Base-by-base conservation (phyloP, 2,329 filamentous ascomycete genomes). In the Cryphonectria nitschkei region DNA sequence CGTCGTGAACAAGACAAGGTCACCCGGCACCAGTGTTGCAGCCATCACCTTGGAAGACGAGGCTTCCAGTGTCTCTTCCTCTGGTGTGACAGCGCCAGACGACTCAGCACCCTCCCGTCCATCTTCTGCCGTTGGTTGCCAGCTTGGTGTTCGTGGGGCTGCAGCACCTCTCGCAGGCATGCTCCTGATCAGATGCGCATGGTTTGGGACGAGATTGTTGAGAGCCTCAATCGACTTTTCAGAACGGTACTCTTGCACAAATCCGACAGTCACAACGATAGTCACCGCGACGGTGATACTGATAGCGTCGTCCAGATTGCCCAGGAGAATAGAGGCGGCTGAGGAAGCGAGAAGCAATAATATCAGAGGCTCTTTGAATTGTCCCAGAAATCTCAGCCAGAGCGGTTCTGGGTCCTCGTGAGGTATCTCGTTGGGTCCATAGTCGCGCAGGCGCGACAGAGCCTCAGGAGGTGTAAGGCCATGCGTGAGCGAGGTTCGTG, bases 161-260 rank as follows among this genome's bases (percentile, higher is more conserved):
- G 78, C 72, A 6, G 78, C 72, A 50, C 78, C 32, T 60, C 79
- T 82, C 61, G 80, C 71, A 56, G 84, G 80, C 43, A 87, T 86
- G 73, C 76, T 77, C 46, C 97, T 91, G 72, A 99, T 93, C n/a
- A 98, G 85, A 82, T 99, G 95, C 41, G 97, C 96, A 79, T 95
- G 94, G 79, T 98, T 97, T 39, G 96, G 97, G 0, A 99, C 95
- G 37, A 99, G 84, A 76, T 96, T 93, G 78, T 93, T 98, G 75
- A 99, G 84, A 29, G 96, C 96, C 81, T 99, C 96, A 75, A 99
- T 90, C 2, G 95, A 98, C 81, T 99, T 97, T 80, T 99, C 96
- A 9, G 96, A 98, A 71, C 96, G 88, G 80, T 99, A 99, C 82
- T 99, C 96, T 79, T 99, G 96, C 67, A 98, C 90, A 76, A 99